Conservation (phyloP, 495 filamentous ascomycete genomes). For the Apiosordaria backusii region DNA sequence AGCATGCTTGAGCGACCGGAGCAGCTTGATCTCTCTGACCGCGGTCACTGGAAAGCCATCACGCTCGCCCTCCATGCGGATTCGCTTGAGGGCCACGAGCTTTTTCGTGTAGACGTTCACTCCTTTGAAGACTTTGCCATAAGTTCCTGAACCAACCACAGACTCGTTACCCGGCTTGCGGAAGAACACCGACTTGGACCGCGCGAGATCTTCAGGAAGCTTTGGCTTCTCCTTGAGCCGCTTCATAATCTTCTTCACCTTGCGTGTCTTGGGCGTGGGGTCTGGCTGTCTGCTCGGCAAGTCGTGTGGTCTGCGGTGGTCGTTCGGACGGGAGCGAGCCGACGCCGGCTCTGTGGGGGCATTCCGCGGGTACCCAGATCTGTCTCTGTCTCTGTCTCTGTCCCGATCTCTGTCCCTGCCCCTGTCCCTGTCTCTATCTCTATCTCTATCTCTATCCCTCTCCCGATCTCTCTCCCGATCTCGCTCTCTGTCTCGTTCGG, state of each 20-base stretch:
- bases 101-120: conserved; percentile 89
- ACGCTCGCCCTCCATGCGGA: conserved; percentile 83
- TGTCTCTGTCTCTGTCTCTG: conserved; percentile 34
- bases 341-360: conserved; percentile 50
- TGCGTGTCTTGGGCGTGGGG: conserved; percentile 48
- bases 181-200: conserved; percentile 82
- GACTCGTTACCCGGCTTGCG: conserved; percentile 92
- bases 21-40: conserved; percentile 91
- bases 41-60: conserved; percentile 98
- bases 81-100: conserved; percentile 90
- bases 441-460: conserved; percentile 9
- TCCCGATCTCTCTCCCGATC: conserved; percentile 3
- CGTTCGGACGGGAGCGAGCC: conserved; percentile 47
- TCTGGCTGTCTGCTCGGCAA: conserved; percentile 28
- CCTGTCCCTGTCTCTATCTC: conserved; percentile 23
- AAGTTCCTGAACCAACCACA: conserved; percentile 88
- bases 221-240: conserved; percentile 67
- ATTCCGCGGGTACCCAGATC: conserved; percentile 47
- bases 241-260: conserved; percentile 66
- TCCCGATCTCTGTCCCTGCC: conserved; percentile 42
- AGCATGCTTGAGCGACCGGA: conserved; percentile 86
- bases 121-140: conserved; percentile 98
- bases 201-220: conserved; percentile 64
- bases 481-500: conserved; percentile 32
- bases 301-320: conserved; percentile 45